Evolutionary conservation across 192 early-diverging fungal genomes (phyloP).

Genomic region (Backusella parvicylindrica): DNA sequence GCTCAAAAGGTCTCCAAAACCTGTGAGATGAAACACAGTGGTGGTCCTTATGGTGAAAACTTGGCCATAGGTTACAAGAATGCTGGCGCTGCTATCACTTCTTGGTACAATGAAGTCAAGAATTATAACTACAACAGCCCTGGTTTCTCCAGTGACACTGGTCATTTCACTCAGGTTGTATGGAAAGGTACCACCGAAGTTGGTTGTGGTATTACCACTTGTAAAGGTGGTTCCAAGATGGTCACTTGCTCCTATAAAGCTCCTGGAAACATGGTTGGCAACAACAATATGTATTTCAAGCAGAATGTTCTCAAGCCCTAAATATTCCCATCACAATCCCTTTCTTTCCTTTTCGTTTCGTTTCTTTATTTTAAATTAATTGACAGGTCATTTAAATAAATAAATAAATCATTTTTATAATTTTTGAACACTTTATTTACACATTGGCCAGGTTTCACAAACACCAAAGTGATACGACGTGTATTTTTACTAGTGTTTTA

Average conservation of each 20-base stretch:
- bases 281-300: conserved; percentile 15
- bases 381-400: background rate
- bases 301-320: conserved; percentile 29
- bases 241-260: conserved; percentile 44
- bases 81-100: conserved; percentile 25
- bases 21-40: conserved; percentile 44
- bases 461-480: background rate
- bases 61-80: conserved; percentile 37
- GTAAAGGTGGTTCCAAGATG: conserved; percentile 26
- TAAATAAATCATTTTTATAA: background rate
- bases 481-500: background rate
- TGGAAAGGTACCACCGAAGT: conserved; percentile 32
- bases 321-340: background rate
- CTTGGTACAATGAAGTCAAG: conserved; percentile 44
- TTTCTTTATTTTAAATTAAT: background rate
- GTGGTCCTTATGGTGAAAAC: conserved; percentile 40
- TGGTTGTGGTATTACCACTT: conserved; percentile 31
- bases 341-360: no score
- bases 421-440: background rate
- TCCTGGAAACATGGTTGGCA: conserved; percentile 36
- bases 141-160: conserved; percentile 31
- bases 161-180: conserved; percentile 48
- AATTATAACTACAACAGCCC: conserved; percentile 40
- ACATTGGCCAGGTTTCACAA: background rate
- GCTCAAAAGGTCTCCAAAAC: conserved; percentile 38